Base-by-base conservation (phyloP, 306 rosid species). In the Pyrus pyrifolia region DNA sequence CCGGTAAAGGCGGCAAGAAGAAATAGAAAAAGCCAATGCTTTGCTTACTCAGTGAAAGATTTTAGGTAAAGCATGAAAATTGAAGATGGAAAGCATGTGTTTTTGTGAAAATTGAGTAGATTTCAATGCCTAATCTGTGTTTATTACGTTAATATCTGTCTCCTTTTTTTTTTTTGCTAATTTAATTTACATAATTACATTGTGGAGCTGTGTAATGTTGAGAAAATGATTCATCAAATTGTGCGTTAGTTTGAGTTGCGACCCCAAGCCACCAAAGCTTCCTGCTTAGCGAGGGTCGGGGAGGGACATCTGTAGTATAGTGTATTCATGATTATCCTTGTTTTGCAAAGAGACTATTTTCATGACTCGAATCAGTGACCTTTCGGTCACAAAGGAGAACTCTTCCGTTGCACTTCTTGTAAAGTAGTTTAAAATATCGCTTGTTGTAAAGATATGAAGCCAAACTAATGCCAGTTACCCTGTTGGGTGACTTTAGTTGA, bases 1-100 rank as follows among this genome's bases (percentile, higher is more conserved):
- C 84, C 52, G 74, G 75, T 17, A 94, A 94, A 64, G 90, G 92
- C 12, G 90, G 89, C 70, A 94, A 94, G 91, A 94, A 94, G 85
- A 91, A 93, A 81, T 90, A 83, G 81, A 59, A 51, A 18, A 7
- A 2, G 44, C 4, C 11, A 18, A 10, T 13, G 15, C 9, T 17
- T 13, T 42, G 23, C 25, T 67, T 58, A 4, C 8, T 3, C 10
- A 18, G 0, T 11, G 9, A 18, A 31, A 15, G 29, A n/a, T 63
- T 51, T 1, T 38, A 31, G 71, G 76, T 78, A 8, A 51, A 21
- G 46, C 46, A 25, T 1, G 27, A 17, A 35, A 38, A n/a, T 31
- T 23, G 46, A 67, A 25, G 25, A 25, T 25, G 25, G 25, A 25
- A 25, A 25, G 25, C 25, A 25, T 25, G 25, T 25, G 25, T 25